Base-by-base conservation (phyloP, 2,329 filamentous ascomycete species). In the Diaporthe citriasiana region DNA sequence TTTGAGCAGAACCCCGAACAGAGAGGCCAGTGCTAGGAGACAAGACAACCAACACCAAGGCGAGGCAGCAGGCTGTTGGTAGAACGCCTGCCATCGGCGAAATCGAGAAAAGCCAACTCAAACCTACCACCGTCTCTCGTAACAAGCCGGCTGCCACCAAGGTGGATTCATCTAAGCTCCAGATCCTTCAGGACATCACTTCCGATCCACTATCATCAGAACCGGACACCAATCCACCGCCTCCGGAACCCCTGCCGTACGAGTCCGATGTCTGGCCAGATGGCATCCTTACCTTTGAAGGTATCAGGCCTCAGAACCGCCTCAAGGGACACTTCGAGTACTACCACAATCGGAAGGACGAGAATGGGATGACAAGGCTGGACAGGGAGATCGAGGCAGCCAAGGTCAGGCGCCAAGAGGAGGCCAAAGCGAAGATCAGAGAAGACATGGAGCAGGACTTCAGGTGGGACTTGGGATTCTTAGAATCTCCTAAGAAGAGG, bases 21-120 rank as follows among this genome's bases (percentile, higher is more conserved):
- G 77, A 73, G 74, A 92, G 96, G 79, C 95, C 95, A 50, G 94
- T 95, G 17, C 86, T 99, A 63, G 96, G 96, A 45, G 93, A 94
- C 87, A 99, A 99, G 84, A 98, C 96, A 1, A 98, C 97, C 70
- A 99, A 99, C 83, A 95, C 94, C 71, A 98, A 97, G 86, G 89
- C 92, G 66, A 89, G 91, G 77, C 92, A 93, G 76, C 92, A 91
- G 5, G 90, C 90, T 9, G 92, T 89, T 40, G 92, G 89, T 42
- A 93, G 92, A 78, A 75, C 74, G 0, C 72, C 74, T n/a, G 71
- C 66, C 51, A 22, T 88, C 53, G 87, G 88, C 63, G 90, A 92
- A 74, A 83, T 89, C 66, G 91, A 92, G 76, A 93, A 92, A 82
- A 90, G 90, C 0, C 88, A 90, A 73, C 82, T 85, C 25, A 92